These are phyloP conservation scores for Ascocoryne sarcoides DNA, from an alignment of 2,329 filamentous ascomycete genomes.

Conservation along the genomic window DNA sequence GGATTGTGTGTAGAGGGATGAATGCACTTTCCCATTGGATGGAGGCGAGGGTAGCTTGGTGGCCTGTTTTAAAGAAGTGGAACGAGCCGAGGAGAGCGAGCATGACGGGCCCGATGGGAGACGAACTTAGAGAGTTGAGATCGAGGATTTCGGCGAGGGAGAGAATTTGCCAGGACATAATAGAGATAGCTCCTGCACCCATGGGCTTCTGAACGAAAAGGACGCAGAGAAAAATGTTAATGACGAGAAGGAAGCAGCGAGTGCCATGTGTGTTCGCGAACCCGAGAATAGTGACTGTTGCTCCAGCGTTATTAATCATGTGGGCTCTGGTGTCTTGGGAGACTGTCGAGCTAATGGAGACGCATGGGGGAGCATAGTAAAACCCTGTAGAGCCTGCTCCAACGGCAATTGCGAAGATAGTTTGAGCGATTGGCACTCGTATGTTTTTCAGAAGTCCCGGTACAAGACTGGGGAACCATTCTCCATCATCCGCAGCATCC, in stretches of 20 bases:
- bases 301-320: slow-evolving; percentile 30
- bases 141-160: slow-evolving; percentile 61
- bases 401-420: slow-evolving; percentile 69
- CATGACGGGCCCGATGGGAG: slow-evolving; percentile 73
- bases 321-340: slow-evolving; percentile 8
- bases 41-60: slow-evolving; percentile 77
- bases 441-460: slow-evolving; percentile 59
- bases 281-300: slow-evolving; percentile 70
- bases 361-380: slow-evolving; percentile 74
- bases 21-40: slow-evolving; percentile 98
- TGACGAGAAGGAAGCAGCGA: slow-evolving; percentile 75
- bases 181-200: slow-evolving; percentile 74
- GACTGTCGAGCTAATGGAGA: slow-evolving; percentile 51
- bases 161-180: slow-evolving; percentile 83
- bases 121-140: slow-evolving; percentile 50
- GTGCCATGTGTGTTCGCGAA: slow-evolving; percentile 91
- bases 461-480: slow-evolving; percentile 60
- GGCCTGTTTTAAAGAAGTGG: slow-evolving; percentile 96
- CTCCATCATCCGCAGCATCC: slow-evolving; percentile 77
- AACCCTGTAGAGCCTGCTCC: slow-evolving; percentile 80
- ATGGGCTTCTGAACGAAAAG: slow-evolving; percentile 87
- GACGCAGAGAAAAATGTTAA: slow-evolving; percentile 69
- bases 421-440: slow-evolving; percentile 71
- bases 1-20: slow-evolving; percentile 72
- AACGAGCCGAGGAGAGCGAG: slow-evolving; percentile 85